Conservation (phyloP, 2,329 filamentous ascomycete species). For the Penicillium frequentans region DNA sequence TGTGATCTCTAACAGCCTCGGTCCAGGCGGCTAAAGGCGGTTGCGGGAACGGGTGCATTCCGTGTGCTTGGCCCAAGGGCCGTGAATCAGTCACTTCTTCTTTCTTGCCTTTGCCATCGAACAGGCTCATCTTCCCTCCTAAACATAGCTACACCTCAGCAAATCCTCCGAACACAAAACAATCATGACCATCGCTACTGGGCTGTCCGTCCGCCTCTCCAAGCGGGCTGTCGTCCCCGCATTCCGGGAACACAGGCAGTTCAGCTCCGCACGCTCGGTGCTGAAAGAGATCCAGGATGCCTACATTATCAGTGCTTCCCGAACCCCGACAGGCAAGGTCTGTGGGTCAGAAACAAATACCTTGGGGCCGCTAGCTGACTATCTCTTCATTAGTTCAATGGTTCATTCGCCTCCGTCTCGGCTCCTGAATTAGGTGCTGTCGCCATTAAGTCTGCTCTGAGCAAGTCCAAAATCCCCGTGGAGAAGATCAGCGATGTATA, state of each 20-base stretch:
- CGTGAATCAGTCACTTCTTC: constrained; percentile 2
- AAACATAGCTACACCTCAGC: neutral
- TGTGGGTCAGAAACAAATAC: neutral
- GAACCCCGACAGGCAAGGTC: constrained; percentile 89
- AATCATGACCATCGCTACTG: constrained; percentile 23
- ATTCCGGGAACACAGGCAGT: constrained; percentile 49
- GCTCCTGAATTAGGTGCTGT: constrained; percentile 86
- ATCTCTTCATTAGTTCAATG: constrained; percentile 74
- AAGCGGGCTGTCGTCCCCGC: constrained; percentile 39
- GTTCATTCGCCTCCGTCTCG: constrained; percentile 77
- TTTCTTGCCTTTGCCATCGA: neutral
- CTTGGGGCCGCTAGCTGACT: constrained; percentile 7
- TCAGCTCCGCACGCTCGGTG: constrained; percentile 51
- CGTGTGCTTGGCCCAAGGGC: constrained; percentile 1
- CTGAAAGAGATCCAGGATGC: constrained; percentile 77
- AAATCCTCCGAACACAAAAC: neutral
- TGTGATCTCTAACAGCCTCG: constrained; percentile 26
- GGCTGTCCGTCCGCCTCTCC: constrained; percentile 29
- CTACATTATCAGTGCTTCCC: constrained; percentile 86
- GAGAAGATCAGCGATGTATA: constrained; percentile 88
- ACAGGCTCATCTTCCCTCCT: neutral
- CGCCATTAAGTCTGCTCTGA: constrained; percentile 87
- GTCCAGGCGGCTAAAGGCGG: constrained; percentile 28
- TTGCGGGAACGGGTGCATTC: constrained; percentile 21
- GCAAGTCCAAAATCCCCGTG: constrained; percentile 78